These are phyloP conservation scores for Trametopsis cervina DNA, from an alignment of 768 basidiomycete genomes.

Conservation along the genomic window DNA sequence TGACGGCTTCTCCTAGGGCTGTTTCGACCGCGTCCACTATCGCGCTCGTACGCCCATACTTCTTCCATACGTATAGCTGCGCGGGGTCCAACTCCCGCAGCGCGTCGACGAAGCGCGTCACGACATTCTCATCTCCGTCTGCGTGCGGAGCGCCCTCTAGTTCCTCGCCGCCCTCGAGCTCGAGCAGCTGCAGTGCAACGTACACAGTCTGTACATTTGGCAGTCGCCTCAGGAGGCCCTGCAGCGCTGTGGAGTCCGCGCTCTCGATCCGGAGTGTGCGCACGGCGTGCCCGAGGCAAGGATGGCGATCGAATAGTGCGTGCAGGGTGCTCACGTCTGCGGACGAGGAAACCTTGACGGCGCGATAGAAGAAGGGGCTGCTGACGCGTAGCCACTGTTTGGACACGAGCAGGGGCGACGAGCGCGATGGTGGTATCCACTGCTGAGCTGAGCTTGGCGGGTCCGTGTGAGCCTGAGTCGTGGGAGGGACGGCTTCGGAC, in stretches of 20 bases:
- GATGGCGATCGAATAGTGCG: background rate
- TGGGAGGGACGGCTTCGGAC: no score
- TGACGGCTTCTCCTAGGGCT: background rate
- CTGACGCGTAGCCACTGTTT: slow-evolving; percentile 3
- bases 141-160: no score
- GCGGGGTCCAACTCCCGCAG: background rate
- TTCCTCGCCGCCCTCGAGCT: no score
- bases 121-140: no score
- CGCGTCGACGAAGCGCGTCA: background rate
- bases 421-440: background rate
- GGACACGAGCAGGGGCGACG: slow-evolving; percentile 3
- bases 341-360: background rate
- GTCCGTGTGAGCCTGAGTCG: background rate
- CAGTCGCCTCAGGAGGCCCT: background rate
- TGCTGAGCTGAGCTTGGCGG: background rate
- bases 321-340: background rate
- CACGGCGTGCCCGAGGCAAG: slow-evolving; percentile 1
- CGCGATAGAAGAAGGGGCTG: background rate
- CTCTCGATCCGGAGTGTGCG: slow-evolving; percentile 2
- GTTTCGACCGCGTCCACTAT: background rate
- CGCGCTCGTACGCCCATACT: no score
- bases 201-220: background rate
- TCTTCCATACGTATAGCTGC: no score
- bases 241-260: background rate
- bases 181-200: background rate